These are phyloP conservation scores for Aureobasidium sp. DNA, from an alignment of 2,329 filamentous ascomycete species.

Conservation along the genomic window DNA sequence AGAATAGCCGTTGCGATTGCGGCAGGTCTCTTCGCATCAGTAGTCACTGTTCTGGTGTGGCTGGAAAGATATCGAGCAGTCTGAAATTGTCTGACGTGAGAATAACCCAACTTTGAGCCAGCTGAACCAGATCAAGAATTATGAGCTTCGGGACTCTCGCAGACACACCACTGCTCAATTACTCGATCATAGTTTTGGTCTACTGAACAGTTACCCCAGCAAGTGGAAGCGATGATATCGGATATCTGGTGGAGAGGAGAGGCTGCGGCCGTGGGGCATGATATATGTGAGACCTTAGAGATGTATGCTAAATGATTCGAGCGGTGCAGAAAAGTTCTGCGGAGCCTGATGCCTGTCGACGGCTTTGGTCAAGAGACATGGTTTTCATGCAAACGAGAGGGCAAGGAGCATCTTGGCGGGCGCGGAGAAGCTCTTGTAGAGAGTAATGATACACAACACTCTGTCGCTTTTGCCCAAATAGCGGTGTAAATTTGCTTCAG, in stretches of 20 bases:
- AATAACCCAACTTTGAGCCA: too few relatives aligned
- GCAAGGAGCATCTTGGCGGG: neutral
- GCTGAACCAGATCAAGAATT: too few relatives aligned
- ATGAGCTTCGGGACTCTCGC: neutral
- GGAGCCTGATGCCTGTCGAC: neutral
- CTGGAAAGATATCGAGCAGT: neutral
- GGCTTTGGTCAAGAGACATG: neutral
- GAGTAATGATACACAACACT: neutral
- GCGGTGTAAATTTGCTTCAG: neutral
- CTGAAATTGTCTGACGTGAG: too few relatives aligned
- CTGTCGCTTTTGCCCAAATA: neutral
- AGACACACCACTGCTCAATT: neutral
- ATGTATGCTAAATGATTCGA: neutral
- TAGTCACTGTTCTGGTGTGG: too few relatives aligned
- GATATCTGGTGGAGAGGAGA: neutral
- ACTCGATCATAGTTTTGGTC: neutral
- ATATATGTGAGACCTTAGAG: too few relatives aligned
- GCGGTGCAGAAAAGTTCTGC: neutral
- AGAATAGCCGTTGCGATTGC: too few relatives aligned
- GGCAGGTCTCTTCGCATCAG: too few relatives aligned
- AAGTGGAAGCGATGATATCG: neutral
- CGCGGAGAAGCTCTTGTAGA: neutral
- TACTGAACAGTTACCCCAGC: neutral
- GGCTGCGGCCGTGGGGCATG: neutral
- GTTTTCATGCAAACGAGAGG: neutral